Evolutionary conservation across 2,329 filamentous ascomycete genomes (phyloP), one percentile per base, ranked within the genome.

Genomic region (Dothistroma pini): DNA sequence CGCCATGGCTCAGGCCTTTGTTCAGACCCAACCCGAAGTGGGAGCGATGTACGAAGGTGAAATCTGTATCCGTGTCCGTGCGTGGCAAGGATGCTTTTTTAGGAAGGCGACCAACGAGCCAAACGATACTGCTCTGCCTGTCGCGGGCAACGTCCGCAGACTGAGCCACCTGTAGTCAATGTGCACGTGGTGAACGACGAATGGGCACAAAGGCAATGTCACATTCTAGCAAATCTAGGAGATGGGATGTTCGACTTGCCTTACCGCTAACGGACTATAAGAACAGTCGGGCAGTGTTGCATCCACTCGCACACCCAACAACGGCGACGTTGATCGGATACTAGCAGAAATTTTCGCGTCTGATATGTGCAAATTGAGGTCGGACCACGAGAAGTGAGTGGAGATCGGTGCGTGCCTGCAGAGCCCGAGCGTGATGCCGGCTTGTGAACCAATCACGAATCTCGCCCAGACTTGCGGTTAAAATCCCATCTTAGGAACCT

Each of bases 251-350:
- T 53, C 31, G 11, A 57, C 49, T 38, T 58, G 34, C 48, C 48
- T 32, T 59, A 22, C 49, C 57, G 19, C 49, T 54, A 59, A 54
- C 14, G 57, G 49, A 48, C 54, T 50, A 50, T 59, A 59, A 59
- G 29, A 31, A 31, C n/a, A 55, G 53, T 55, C 32, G 16, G 3
- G 29, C 4, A 48, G 11, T 2, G 25, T 56, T 16, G 22, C 44
- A 57, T 34, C 35, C 51, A 47, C 47, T 32, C 14, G 6, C 7
- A 2, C 4, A 21, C 41, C 55, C 44, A 38, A 57, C 47, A 35
- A 31, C 48, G 44, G 55, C 55, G 32, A 57, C 53, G 19, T 49
- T 49, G n/a, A 25, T 21, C 5, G 34, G 41, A 31, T 38, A 19
- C 54, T 48, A 56, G 41, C 54, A 48, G 41, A 56, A 56, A 31